Evolutionary conservation across 192 early-diverging fungal genomes (phyloP), one percentile per base, ranked within the genome.

Genomic region (Coemansia sp.): DNA sequence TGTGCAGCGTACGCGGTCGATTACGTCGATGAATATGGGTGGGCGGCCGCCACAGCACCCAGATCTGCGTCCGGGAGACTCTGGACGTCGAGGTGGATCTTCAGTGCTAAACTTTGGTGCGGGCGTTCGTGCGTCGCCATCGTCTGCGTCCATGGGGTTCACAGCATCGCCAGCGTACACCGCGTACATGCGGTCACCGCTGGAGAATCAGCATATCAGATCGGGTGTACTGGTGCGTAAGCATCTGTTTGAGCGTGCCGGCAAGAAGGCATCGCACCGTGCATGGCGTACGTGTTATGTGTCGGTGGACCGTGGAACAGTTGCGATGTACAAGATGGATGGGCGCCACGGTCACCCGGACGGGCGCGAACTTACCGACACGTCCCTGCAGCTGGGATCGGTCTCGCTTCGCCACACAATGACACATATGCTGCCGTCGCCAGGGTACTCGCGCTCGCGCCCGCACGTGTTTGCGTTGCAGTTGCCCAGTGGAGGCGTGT

Each of bases 401-500:
- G 73, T 84, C 44, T 81, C 83, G 18, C 75, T 96, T 9, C 86
- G 90, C 25, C 96, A 98, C 68, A 87, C 91, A 1, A 85, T 93
- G 67, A 86, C 93, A 31, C 93, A 90, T 61, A 82, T 86, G 37
- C 83, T 97, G 15, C 92, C 92, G 36, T 83, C 92, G 12, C 92
- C 92, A 1, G 93, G 94, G 15, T 93, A 96, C 67, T 90, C 86
- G 44, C 79, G 86, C 3, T 73, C 79, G 20, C 85, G 93, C 25
- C 87, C 86, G 44, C 81, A 90, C 64, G 92, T 93, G 21, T 96
- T 98, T 83, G 92, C 91, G 15, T 67, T 98, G 37, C 89, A 90
- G 61, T 79, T 93, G 40, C 78, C 84, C 1, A 87, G 90, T 61
- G 91, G 91, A 8, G 87, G 87, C n/a, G 89, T 90, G 7, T 93